Base-by-base conservation (phyloP, 73 alveolate genomes). In the Paramecium pentaurelia region DNA sequence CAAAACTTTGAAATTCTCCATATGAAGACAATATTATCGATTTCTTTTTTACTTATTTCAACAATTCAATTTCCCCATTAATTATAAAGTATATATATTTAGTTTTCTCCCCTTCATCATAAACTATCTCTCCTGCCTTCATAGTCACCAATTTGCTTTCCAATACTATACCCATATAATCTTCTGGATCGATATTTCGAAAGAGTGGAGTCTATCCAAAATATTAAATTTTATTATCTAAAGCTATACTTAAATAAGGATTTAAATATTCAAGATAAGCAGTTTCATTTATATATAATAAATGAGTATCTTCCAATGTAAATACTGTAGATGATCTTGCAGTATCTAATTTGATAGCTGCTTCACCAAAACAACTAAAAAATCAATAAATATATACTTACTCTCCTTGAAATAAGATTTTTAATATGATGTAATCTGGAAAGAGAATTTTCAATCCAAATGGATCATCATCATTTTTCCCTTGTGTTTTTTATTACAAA, bases 321-420 rank as follows among this genome's bases (percentile, higher is more conserved):
- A 75, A 22, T 4, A 75, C 88, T 11, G 88, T 75, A 7, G 88
- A 75, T 2, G 88, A 75, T 75, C 88, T 75, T 11, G 88, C 38
- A 0, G 37, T 75, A 10, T 75, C 88, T 38, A 75, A 75, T 42
- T 75, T 75, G 0, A 75, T 75, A 8, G 88, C 58, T 36, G 68
- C 88, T 75, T 75, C 88, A 4, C 88, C 88, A 75, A 75, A 75
- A 8, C 70, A 36, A 36, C 88, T 75, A 75, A 36, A 22, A 75
- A 6, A 4, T 22, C 0, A 12, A 75, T 38, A 0, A 5, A 38
- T 0, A 7, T 30, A 64, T 14, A 32, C 47, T 1, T 80, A 80
- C 91, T 80, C 91, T 80, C 91, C 91, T 80, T 34, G 8, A 27
- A 27, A 27, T 30, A 80, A 20, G 14, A 80, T 47, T 47, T 80